Evolutionary conservation across 2,329 filamentous ascomycete species (phyloP).

Genomic region (Aspergillus sp.): DNA sequence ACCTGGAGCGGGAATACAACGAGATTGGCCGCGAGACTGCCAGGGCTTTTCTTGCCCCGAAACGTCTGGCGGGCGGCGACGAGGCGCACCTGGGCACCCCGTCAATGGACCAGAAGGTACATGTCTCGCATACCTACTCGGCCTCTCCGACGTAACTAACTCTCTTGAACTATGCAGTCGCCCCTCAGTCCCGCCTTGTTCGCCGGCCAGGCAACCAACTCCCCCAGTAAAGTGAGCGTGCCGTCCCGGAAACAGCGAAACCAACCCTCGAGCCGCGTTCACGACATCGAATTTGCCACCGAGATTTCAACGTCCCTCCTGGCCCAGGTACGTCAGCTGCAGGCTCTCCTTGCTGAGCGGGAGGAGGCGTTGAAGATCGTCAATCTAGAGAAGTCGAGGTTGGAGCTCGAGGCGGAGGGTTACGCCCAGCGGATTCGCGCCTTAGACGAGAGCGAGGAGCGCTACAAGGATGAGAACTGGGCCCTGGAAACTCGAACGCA

Average conservation of each 20-base stretch:
- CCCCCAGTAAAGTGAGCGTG: constrained; percentile 84
- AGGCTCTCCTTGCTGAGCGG: constrained; percentile 78
- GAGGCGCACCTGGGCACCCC: constrained; percentile 46
- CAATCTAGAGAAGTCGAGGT: constrained; percentile 70
- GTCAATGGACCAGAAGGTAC: constrained; percentile 49
- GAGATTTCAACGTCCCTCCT: constrained; percentile 95
- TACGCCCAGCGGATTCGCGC: constrained; percentile 76
- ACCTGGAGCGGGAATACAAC: constrained; percentile 93
- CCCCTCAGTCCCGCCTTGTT: constrained; percentile 75
- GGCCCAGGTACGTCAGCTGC: constrained; percentile 88
- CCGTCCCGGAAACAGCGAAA: constrained; percentile 88
- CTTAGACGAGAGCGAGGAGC: constrained; percentile 89
- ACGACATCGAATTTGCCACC: constrained; percentile 97
- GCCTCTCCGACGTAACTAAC: not conserved
- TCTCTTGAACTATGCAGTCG: constrained; percentile 47
- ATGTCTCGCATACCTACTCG: not conserved
- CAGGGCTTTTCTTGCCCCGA: constrained; percentile 81
- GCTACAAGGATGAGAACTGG: constrained; percentile 99
- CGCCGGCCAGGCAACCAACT: constrained; percentile 78
- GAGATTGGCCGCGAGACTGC: constrained; percentile 89
- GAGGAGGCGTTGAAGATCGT: constrained; percentile 79
- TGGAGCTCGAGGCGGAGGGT: constrained; percentile 79
- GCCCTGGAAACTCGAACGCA: constrained; percentile 90
- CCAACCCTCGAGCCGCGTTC: constrained; percentile 80
- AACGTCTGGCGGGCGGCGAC: constrained; percentile 72